Percentiles rank a stretch among this genome's conserved stretches.
These are phyloP conservation scores for Talaromyces ruber DNA, from an alignment of 495 filamentous ascomycete species.

Conservation along the genomic window DNA sequence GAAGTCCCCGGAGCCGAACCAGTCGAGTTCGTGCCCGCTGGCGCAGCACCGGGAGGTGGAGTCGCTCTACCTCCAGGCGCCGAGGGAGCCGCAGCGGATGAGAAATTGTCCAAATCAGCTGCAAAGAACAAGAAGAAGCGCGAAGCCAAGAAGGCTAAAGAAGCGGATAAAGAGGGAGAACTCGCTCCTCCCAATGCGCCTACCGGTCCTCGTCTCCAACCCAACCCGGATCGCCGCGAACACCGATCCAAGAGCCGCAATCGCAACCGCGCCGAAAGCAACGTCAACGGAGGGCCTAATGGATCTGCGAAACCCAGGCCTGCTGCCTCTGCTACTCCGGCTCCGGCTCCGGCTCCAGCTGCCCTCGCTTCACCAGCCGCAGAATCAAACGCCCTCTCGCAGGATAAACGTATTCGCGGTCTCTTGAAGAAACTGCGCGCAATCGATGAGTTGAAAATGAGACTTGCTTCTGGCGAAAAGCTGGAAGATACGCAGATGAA, in stretches of 20 bases:
- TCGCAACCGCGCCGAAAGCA: conserved; percentile 30
- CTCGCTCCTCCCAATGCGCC: conserved; percentile 23
- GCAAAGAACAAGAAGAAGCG: conserved; percentile 99
- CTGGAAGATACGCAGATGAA: conserved; percentile 96
- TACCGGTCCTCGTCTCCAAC: conserved; percentile 17
- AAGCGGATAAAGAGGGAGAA: conserved; percentile 46
- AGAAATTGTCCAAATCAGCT: conserved; percentile 74
- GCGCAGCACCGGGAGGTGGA: conserved; percentile 63
- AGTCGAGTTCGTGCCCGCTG: conserved; percentile 51
- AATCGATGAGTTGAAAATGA: conserved; percentile 96
- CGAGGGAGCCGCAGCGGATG: conserved; percentile 55
- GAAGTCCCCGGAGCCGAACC: conserved; percentile 76
- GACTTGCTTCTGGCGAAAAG: conserved; percentile 87
- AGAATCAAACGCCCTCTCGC: conserved; percentile 33
- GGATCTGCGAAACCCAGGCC: too few species aligned
- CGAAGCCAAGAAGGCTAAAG: conserved; percentile 88
- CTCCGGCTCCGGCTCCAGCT: conserved; percentile 7
- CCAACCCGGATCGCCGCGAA: conserved; percentile 60
- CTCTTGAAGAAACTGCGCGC: conserved; percentile 94
- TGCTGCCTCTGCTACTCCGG: background rate
- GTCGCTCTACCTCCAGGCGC: conserved; percentile 47
- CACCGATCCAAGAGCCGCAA: conserved; percentile 49
- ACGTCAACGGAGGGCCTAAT: conserved; percentile 33
- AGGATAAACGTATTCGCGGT: conserved; percentile 84
- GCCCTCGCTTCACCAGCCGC: conserved; percentile 13